Base-by-base conservation (phyloP, 164 flowering plant genomes). In the Umbellularia californica region DNA sequence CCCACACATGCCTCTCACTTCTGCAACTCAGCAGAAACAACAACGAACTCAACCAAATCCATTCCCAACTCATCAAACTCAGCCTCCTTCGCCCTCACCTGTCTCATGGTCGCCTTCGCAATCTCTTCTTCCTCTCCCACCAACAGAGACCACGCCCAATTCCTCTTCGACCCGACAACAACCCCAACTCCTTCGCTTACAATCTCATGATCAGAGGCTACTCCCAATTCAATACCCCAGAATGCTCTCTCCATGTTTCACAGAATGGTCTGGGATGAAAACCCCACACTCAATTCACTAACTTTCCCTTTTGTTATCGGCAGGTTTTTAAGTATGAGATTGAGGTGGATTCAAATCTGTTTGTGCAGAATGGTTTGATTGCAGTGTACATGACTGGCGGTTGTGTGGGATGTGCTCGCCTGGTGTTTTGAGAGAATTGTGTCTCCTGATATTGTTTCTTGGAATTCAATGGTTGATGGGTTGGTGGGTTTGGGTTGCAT, bases 391-490 rank as follows among this genome's bases (percentile, higher is more conserved):
- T 78, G 0, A 68, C 33, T 17, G 65, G 55, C 70, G 81, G 85
- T 67, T 64, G 30, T 28, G 23, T 75, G 65, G 78, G 63, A 0
- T 4, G 10, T 23, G 87, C 84, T 0, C 10, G n/a, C 7, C 76
- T 75, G 68, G 79, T 83, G 13, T 91, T 93, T 82, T 82, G 81
- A 82, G 17, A 79, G 74, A 33, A 85, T 85, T 7, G 77, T 50
- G 25, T 19, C 67, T 72, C 81, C 80, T 13, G 94, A 90, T 78
- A 84, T 84, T 15, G 88, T 86, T 65, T 87, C 96, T 35, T 93
- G 90, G 89, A 93, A 91, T 80, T 83, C 12, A 92, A 91, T 77
- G 90, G 89, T 27, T 91, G 81, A 70, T 13, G 69, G 69, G 92
- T 90, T 50, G 87, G 87, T 5, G 88, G 90, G 66, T 83, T 69